Evolutionary conservation across 2,329 filamentous ascomycete genomes (phyloP).

Genomic region (Neofusicoccum parvum): DNA sequence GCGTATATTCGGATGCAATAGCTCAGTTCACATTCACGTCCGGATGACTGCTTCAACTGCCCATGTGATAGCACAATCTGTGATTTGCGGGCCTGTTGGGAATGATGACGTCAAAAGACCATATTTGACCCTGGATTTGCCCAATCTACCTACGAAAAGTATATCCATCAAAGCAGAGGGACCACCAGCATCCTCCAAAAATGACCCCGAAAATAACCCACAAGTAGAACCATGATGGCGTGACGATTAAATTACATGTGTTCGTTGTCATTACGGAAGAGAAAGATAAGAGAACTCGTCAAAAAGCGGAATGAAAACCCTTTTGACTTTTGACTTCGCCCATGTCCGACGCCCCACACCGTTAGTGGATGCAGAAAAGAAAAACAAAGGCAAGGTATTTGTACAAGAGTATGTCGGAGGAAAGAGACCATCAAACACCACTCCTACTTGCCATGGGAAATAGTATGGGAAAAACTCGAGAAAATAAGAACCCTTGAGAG

Average conservation of each 20-base stretch:
- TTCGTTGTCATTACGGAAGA: neutral
- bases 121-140: neutral
- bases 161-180: neutral
- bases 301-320: neutral
- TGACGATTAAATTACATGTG: slow-evolving; percentile 14
- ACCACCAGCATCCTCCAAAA: neutral
- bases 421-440: slow-evolving; percentile 2
- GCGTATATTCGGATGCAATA: too few relatives aligned
- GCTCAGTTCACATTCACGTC: too few relatives aligned
- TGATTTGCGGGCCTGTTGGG: too few relatives aligned
- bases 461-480: neutral
- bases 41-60: neutral
- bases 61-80: neutral
- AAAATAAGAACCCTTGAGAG: neutral
- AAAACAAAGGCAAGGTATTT: neutral
- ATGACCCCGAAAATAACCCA: neutral
- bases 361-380: neutral
- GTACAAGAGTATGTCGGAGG: slow-evolving; percentile 10
- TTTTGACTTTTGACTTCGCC: neutral
- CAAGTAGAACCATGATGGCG: neutral
- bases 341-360: neutral
- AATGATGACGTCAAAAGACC: neutral
- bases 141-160: neutral
- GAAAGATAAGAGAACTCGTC: neutral
- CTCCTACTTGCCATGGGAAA: neutral